Base-by-base conservation (phyloP, 2,329 filamentous ascomycete genomes). In the Aspergillus costaricaensis region DNA sequence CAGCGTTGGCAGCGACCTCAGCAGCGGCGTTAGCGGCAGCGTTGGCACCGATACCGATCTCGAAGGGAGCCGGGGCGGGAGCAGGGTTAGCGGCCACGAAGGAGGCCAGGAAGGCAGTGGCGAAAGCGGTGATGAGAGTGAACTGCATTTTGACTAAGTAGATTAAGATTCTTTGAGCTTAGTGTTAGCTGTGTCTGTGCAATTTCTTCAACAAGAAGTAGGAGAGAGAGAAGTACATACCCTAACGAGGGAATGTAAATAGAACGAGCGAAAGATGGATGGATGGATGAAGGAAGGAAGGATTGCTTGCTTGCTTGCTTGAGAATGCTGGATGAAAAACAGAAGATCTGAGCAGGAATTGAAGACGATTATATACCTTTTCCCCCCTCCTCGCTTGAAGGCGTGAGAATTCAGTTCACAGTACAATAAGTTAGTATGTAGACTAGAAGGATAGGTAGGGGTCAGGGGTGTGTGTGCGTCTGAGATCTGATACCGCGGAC, bases 401-500 rank as follows among this genome's bases (percentile, higher is more conserved):
- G 27, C 27, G 14, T 25, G 47, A 50, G 15, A 10, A 17, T 23
- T 27, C 44, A 23, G 4, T 47, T 36, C 9, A 23, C 44, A 23
- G 23, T n/a, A 23, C 1, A 8, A 15, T 6, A 15, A 9, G 10
- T 19, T 7, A 36, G 32, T 36, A 36, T 15, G 32, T 36, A 36
- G 41, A 27, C 17, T 0, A 2, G 25, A n/a, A n/a, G n/a, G n/a
- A n/a, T 27, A 27, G 25, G 25, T 27, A 27, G 47, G 47, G 47
- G 23, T 30, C 25, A 30, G 47, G 47, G 47, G 25, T 23, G 41
- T 17, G n/a, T n/a, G 27, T 50, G n/a, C 25, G 47, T 50, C 8
- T 50, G 47, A 17, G 47, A 32, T 50, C 47, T 32, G 47, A 50
- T 50, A 50, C 47, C 47, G 47, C 47, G 47, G 47, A 32, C 47